Evolutionary conservation across 192 early-diverging fungal genomes (phyloP), one percentile per base, ranked within the genome.

Genomic region (Coemansia sp.): DNA sequence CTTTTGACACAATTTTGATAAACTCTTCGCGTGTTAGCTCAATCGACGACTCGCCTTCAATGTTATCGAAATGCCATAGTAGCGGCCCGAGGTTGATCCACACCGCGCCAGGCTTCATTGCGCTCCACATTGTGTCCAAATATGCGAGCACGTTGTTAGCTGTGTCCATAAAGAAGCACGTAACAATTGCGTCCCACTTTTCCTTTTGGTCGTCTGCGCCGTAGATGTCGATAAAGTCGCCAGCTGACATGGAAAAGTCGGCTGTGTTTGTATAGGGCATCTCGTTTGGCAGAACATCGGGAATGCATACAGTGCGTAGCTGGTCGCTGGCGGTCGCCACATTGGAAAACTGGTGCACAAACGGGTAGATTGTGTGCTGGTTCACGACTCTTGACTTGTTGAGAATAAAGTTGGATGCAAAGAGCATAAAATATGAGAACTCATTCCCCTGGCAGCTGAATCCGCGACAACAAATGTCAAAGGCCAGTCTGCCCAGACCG

Each of bases 141-240:
- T 98, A 98, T 26, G 90, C 86, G 26, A 96, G 66, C 25, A 94
- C 87, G 60, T 98, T 96, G 67, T 94, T 91, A 10, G 95, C 94
- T 0, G 97, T 98, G 62, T 99, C 97, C 49, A 99, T 90, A 74
- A 99, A 99, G 83, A 94, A 99, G 68, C 95, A 96, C 1, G 93
- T 97, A 2, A 95, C 91, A 3, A 98, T 80, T 10, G 86, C 88
- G 71, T 98, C 93, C 93, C 92, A 99, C 63, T 78, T 69, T 63
- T 84, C 89, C 61, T 72, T 65, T 28, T 86, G 84, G 5, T 89
- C 80, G 7, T 86, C 78, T 0, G 75, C 63, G 6, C 85, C 78
- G 62, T 98, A 98, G 9, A 95, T 87, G 71, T 98, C 96, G 42
- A 90, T 60, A 82, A 99, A 99, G 74, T 99, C 97, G 48, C 97